These are phyloP conservation scores for Beauveria scarabaeidicola DNA, from an alignment of 2,329 filamentous ascomycete species.

Conservation along the genomic window DNA sequence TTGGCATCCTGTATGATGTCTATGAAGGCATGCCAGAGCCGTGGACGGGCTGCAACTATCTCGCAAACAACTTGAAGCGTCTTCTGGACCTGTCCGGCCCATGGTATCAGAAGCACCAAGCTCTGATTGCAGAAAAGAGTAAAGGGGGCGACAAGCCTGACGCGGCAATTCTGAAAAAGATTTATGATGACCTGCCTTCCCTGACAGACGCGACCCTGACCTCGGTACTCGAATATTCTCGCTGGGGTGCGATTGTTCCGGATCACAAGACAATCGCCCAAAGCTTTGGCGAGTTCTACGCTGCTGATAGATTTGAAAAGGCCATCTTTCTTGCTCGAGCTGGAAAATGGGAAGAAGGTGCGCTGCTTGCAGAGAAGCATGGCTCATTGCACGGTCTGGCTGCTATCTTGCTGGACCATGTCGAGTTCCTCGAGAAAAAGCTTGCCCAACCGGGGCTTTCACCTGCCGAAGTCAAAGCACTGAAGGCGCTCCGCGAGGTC, in stretches of 20 bases:
- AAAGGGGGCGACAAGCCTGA: constrained; percentile 29
- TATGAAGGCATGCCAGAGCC: constrained; percentile 67
- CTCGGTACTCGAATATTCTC: constrained; percentile 43
- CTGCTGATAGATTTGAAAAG: constrained; percentile 42
- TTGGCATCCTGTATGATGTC: constrained; percentile 53
- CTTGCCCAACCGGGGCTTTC: constrained; percentile 22
- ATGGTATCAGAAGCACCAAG: constrained; percentile 43
- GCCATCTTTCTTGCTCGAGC: constrained; percentile 45
- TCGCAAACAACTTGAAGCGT: constrained; percentile 54
- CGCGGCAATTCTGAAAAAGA: constrained; percentile 33
- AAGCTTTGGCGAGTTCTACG: constrained; percentile 39
- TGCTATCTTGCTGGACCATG: constrained; percentile 46
- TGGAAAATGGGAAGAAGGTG: constrained; percentile 49
- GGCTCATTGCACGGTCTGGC: constrained; percentile 47
- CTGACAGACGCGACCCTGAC: constrained; percentile 48
- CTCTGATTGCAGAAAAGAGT: constrained; percentile 20
- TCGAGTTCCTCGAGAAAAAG: constrained; percentile 29
- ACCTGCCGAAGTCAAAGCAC: constrained; percentile 19
- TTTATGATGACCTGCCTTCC: constrained; percentile 39
- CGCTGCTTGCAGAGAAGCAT: constrained; percentile 51
- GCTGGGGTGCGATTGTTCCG: constrained; percentile 39
- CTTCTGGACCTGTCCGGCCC: constrained; percentile 49
- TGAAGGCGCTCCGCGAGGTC: constrained; percentile 29
- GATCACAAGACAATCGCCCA: constrained; percentile 35
- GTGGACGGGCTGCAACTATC: constrained; percentile 69